Conservation (phyloP, 139 green algal species). For the Nannochloris sp. region DNA sequence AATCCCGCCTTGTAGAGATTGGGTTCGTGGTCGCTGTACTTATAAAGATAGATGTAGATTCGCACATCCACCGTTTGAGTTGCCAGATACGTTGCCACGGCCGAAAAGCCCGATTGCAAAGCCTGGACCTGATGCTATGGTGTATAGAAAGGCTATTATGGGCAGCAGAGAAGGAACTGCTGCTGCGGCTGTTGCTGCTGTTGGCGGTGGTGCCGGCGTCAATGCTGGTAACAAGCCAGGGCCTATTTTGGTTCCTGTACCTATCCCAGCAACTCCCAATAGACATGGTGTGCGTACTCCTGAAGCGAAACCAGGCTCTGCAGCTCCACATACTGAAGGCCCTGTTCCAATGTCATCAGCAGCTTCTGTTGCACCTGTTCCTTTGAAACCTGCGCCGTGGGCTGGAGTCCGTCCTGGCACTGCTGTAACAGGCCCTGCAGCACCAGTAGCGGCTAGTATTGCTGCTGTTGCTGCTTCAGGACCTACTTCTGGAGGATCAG, state of each 20-base stretch:
- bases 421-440: background rate
- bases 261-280: no score
- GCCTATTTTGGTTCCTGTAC: no score
- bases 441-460: no score
- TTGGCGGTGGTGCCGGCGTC: no score
- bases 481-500: no score
- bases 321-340: background rate
- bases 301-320: background rate
- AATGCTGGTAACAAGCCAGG: background rate
- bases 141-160: background rate
- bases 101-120: slow-evolving; percentile 31
- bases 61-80: slow-evolving; percentile 36
- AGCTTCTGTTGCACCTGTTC: background rate
- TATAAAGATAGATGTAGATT: slow-evolving; percentile 33
- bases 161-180: no score
- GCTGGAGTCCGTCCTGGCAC: slow-evolving; percentile 4
- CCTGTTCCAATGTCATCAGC: background rate
- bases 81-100: slow-evolving; percentile 22
- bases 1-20: slow-evolving; percentile 33
- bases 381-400: slow-evolving; percentile 26
- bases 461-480: no score
- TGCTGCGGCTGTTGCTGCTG: background rate
- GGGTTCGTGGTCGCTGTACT: slow-evolving; percentile 39
- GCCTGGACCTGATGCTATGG: slow-evolving; percentile 11
- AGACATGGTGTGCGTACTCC: no score